These are phyloP conservation scores for Vinca major DNA, from an alignment of 305 asterid species.

Conservation along the genomic window DNA sequence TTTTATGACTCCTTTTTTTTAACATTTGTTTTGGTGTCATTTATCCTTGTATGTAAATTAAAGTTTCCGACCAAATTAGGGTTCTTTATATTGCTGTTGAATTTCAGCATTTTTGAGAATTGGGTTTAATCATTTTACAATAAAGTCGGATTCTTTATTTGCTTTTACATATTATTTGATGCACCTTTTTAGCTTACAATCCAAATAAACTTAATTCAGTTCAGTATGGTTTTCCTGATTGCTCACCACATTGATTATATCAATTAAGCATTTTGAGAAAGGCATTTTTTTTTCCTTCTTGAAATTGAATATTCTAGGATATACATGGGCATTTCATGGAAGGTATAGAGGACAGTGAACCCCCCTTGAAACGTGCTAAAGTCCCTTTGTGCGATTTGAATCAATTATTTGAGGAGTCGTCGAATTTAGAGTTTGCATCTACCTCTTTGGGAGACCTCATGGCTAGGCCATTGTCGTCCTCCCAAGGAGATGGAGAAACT, in stretches of 20 bases:
- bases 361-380: conserved; percentile 26
- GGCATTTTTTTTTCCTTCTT: neutral
- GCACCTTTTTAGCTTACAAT: neutral
- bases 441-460: conserved; percentile 16
- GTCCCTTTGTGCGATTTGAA: conserved; percentile 12
- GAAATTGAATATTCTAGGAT: conserved; percentile 1
- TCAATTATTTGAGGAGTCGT: conserved; percentile 14
- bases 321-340: conserved; percentile 34
- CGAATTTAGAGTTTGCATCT: conserved; percentile 20
- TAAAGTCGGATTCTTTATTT: neutral
- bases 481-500: conserved; percentile 25
- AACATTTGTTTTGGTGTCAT: neutral
- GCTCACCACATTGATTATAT: neutral
- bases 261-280: no score
- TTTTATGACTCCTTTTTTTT: neutral
- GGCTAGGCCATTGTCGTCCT: conserved; percentile 17
- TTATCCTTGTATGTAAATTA: neutral
- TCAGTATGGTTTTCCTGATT: neutral
- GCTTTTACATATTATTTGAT: neutral
- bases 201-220: neutral
- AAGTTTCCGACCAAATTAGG: neutral
- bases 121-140: neutral
- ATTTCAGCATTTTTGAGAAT: neutral
- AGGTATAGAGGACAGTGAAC: conserved; percentile 27
- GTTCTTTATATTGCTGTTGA: neutral